Conservation (phyloP, 768 basidiomycete genomes). For the Tubosaeta sp. region DNA sequence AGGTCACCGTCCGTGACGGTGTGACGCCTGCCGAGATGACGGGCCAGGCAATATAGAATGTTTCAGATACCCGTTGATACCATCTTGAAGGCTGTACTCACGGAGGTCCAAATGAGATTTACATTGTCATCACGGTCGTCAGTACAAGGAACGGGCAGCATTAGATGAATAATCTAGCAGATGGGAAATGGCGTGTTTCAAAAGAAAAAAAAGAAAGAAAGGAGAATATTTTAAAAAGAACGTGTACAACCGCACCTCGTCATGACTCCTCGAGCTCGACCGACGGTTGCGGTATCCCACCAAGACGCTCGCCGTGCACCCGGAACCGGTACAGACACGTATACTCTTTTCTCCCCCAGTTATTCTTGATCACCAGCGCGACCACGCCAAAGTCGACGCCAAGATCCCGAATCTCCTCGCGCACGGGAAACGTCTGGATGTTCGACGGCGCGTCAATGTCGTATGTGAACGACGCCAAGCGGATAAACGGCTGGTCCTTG, state of each 20-base stretch:
- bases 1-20: conserved; percentile 31
- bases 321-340: conserved; percentile 89
- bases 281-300: conserved; percentile 36
- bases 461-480: conserved; percentile 68
- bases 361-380: conserved; percentile 71
- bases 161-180: conserved; percentile 9
- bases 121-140: conserved; percentile 23
- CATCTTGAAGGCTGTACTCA: neutral
- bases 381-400: conserved; percentile 85
- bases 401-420: conserved; percentile 59
- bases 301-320: conserved; percentile 63
- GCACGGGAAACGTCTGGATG: conserved; percentile 79
- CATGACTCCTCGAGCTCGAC: conserved; percentile 10
- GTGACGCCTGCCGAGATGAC: neutral
- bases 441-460: conserved; percentile 48
- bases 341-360: conserved; percentile 80
- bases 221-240: conserved; percentile 1
- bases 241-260: conserved; percentile 7
- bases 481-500: conserved; percentile 46
- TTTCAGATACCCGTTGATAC: conserved; percentile 3
- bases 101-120: conserved; percentile 2
- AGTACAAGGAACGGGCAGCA: conserved; percentile 17
- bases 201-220: conserved; percentile 3
- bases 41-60: conserved; percentile 10
- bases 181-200: neutral